Evolutionary conservation across 2,329 filamentous ascomycete genomes (phyloP).

Genomic region (Monilinia aucupariae): DNA sequence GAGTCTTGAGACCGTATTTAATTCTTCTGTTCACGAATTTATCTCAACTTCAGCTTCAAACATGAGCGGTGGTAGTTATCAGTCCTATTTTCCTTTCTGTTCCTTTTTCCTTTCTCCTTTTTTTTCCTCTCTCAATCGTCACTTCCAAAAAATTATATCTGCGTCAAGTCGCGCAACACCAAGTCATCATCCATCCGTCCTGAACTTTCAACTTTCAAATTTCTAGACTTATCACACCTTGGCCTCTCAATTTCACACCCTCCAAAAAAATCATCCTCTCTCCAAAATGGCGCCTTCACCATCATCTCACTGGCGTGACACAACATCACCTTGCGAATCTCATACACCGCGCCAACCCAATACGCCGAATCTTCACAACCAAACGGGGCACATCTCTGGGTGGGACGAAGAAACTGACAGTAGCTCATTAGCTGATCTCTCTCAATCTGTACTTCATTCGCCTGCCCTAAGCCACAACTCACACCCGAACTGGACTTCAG

Average conservation of each 20-base stretch:
- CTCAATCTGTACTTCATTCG: too few relatives aligned
- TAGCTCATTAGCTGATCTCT: too few relatives aligned
- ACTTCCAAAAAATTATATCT: not conserved
- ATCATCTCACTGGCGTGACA: not conserved
- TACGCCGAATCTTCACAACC: not conserved
- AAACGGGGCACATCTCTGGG: not conserved
- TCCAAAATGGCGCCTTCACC: not conserved
- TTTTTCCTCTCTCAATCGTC: not conserved
- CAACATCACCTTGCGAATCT: not conserved
- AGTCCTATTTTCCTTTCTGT: too few relatives aligned
- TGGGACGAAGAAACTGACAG: too few relatives aligned
- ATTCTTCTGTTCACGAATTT: too few relatives aligned
- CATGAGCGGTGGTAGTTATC: too few relatives aligned
- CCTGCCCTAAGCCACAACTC: too few relatives aligned
- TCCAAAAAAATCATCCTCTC: not conserved
- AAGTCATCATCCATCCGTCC: accelerated
- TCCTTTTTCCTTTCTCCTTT: too few relatives aligned
- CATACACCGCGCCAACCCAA: not conserved
- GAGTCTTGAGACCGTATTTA: not conserved
- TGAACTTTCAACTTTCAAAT: accelerated
- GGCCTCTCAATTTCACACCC: accelerated
- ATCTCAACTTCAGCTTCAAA: not conserved
- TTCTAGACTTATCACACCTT: not conserved
- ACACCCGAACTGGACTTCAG: too few relatives aligned
- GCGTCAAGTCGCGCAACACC: not conserved